Percentiles rank a stretch among this genome's conserved stretches.
Conservation (phyloP, 2,329 filamentous ascomycete genomes). For the Drechslerella coelobrocha region DNA sequence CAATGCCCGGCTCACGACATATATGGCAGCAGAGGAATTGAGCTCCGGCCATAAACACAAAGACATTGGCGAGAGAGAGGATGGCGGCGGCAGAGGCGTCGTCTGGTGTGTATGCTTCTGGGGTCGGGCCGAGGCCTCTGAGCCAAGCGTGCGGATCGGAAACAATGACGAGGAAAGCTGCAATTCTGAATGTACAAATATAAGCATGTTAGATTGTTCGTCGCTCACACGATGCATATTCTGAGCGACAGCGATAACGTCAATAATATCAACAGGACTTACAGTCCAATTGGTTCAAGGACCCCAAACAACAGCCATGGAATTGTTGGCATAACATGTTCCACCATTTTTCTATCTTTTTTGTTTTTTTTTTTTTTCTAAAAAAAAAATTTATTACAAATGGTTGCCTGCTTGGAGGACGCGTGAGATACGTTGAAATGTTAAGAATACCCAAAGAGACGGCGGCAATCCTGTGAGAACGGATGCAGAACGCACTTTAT, state of each 20-base stretch:
- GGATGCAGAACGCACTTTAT: too few species aligned
- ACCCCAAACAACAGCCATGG: slow-evolving; percentile 27
- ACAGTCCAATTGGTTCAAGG: slow-evolving; percentile 17
- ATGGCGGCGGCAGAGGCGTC: slow-evolving; percentile 41
- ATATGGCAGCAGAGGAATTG: slow-evolving; percentile 56
- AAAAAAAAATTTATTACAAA: too few species aligned
- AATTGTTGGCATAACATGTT: slow-evolving; percentile 36
- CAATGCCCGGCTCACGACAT: slow-evolving; percentile 53
- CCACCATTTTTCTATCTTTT: slow-evolving; percentile 20
- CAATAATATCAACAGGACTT: slow-evolving; percentile 13
- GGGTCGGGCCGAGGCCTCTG: slow-evolving; percentile 54
- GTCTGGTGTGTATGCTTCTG: slow-evolving; percentile 23
- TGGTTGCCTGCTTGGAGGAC: too few species aligned
- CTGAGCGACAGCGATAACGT: not conserved
- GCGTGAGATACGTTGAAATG: too few species aligned
- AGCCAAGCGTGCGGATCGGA: slow-evolving; percentile 55
- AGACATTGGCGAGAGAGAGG: slow-evolving; percentile 55
- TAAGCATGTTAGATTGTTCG: not conserved
- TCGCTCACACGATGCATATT: not conserved
- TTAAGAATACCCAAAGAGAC: too few species aligned
- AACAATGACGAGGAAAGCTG: slow-evolving; percentile 46
- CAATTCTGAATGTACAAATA: slow-evolving; percentile 1
- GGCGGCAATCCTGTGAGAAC: too few species aligned
- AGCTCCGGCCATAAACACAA: slow-evolving; percentile 56
- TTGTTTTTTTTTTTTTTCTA: too few species aligned